These are phyloP conservation scores for Phialophora tarda DNA, from an alignment of 2,329 filamentous ascomycete species.

Conservation along the genomic window DNA sequence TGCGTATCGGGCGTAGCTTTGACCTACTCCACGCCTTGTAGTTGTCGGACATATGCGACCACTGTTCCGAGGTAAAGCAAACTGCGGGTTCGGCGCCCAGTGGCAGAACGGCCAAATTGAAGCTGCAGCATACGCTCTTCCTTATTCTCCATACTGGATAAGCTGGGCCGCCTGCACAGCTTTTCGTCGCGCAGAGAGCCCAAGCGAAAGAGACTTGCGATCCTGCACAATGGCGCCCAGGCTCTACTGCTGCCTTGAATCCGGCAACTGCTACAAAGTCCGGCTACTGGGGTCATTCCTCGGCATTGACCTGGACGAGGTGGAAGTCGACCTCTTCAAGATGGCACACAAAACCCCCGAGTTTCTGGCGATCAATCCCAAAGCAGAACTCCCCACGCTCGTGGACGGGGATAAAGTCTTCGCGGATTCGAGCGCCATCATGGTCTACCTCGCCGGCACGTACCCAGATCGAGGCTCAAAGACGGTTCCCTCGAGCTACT, in stretches of 20 bases:
- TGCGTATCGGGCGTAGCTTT: too few species aligned
- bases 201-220: background rate
- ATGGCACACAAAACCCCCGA: slow-evolving; percentile 41
- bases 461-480: background rate
- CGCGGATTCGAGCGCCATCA: slow-evolving; percentile 24
- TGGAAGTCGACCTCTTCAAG: slow-evolving; percentile 17
- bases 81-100: too few species aligned
- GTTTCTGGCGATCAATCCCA: slow-evolving; percentile 63
- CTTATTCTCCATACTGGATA: background rate
- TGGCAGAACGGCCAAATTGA: too few species aligned
- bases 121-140: too few species aligned
- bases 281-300: slow-evolving; percentile 23
- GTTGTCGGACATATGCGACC: too few species aligned
- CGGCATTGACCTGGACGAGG: slow-evolving; percentile 13
- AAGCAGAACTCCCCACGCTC: slow-evolving; percentile 67
- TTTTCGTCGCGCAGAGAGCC: background rate
- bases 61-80: too few species aligned
- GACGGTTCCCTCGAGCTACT: slow-evolving; percentile 20
- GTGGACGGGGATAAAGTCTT: slow-evolving; percentile 22
- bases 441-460: slow-evolving; percentile 25
- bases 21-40: too few species aligned
- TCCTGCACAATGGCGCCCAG: slow-evolving; percentile 13
- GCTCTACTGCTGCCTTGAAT: slow-evolving; percentile 20
- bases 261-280: slow-evolving; percentile 32
- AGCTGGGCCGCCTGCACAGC: too few species aligned